A percentile compares a stretch with the other conserved stretches of the same genome.
These are phyloP conservation scores for Penicillium sp. DNA, from an alignment of 2,329 filamentous ascomycete species.

Conservation along the genomic window DNA sequence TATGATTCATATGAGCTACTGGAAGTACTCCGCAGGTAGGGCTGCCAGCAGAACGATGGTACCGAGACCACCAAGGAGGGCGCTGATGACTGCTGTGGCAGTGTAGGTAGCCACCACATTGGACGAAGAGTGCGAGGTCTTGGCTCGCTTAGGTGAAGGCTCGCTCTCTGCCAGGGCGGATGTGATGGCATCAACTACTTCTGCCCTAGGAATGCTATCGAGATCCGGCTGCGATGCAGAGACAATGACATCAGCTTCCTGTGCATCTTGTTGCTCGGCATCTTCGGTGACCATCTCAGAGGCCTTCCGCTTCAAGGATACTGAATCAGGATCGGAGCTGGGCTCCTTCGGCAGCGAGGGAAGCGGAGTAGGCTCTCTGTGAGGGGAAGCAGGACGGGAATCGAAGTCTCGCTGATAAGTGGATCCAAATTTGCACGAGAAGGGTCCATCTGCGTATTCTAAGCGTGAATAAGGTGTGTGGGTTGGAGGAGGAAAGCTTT, in stretches of 20 bases:
- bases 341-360: not conserved
- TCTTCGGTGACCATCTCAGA: constrained; percentile 27
- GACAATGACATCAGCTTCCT: constrained; percentile 17
- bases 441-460: not conserved
- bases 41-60: constrained; percentile 42
- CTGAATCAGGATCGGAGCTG: not conserved
- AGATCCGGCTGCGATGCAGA: constrained; percentile 13
- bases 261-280: constrained; percentile 22
- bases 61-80: constrained; percentile 42
- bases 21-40: constrained; percentile 45
- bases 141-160: constrained; percentile 29
- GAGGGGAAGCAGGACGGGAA: not conserved
- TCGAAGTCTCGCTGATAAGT: not conserved
- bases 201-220: constrained; percentile 5
- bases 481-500: not conserved
- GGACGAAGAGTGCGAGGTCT: constrained; percentile 16
- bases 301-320: constrained; percentile 31
- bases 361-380: not conserved
- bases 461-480: not conserved
- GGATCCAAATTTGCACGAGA: not conserved
- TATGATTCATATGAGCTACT: constrained; percentile 16
- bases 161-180: constrained; percentile 18
- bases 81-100: constrained; percentile 40
- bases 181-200: constrained; percentile 9
- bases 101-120: constrained; percentile 36